These are phyloP conservation scores for Malassezia globosa DNA, from an alignment of 1,284 basidiomycete genomes.

Conservation along the genomic window DNA sequence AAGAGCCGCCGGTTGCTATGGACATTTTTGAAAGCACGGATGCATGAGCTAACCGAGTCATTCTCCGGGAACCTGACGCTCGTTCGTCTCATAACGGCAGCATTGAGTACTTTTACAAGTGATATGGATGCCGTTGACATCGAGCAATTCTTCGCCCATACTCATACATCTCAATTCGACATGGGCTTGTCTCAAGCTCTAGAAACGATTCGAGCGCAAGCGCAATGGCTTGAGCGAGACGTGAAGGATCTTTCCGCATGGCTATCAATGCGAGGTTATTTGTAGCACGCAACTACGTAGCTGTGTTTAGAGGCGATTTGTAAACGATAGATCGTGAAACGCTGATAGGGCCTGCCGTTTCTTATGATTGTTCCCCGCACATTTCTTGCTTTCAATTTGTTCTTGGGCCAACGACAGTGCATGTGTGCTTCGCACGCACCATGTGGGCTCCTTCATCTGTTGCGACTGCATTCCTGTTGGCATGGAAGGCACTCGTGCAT, in stretches of 20 bases:
- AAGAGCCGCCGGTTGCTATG: slow-evolving; percentile 42
- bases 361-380: too few relatives aligned
- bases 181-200: slow-evolving; percentile 58
- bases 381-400: too few relatives aligned
- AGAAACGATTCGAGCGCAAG: slow-evolving; percentile 57
- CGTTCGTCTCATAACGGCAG: slow-evolving; percentile 48
- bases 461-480: neutral
- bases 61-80: slow-evolving; percentile 51
- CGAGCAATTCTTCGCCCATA: slow-evolving; percentile 54
- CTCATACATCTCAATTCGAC: slow-evolving; percentile 48
- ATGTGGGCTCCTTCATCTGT: neutral
- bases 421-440: neutral
- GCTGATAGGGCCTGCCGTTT: too few relatives aligned
- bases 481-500: neutral
- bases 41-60: slow-evolving; percentile 52
- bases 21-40: slow-evolving; percentile 44
- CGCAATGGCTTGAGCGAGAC: slow-evolving; percentile 56
- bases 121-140: slow-evolving; percentile 60
- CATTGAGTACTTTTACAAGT: slow-evolving; percentile 59
- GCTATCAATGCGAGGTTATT: too few relatives aligned
- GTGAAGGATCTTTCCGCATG: neutral
- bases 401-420: neutral
- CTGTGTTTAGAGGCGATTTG: too few relatives aligned
- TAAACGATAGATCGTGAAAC: too few relatives aligned
- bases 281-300: too few relatives aligned